Evolutionary conservation across 73 alveolate genomes (phyloP), one percentile per base, ranked within the genome.

Genomic region (Breviolum minutum): DNA sequence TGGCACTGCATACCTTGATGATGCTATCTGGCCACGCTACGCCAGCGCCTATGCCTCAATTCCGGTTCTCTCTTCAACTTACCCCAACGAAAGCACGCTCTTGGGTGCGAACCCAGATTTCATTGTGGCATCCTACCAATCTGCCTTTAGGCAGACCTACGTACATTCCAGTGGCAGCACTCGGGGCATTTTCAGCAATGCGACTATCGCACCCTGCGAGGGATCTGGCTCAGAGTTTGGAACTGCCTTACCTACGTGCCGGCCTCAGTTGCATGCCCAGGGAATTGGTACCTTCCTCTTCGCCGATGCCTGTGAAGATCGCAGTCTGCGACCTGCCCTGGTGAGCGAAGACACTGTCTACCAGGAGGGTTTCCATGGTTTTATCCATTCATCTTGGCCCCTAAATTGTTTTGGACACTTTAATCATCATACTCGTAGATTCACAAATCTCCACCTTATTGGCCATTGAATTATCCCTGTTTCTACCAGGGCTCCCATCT

Each of bases 1-100:
- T 27, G 92, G 92, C 92, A 82, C 92, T 13, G 92, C 92, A n/a
- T 82, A 82, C 40, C 92, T 82, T 27, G 92, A 82, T 82, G 92
- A 82, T 29, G 68, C 64, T 5, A 82, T 82, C 40, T 82, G 92
- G 92, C 92, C 92, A 20, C 92, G n/a, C 71, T 82, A 82, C 17
- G 92, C 64, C 24, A 3, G 63, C 64, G 92, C 54, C 54, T 40
- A 40, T 40, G 54, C 54, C 54, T 40, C 54, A 40, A 40, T 40
- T 40, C 54, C 54, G 30, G 48, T 82, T 26, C 68, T 82, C 63
- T 17, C 40, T 27, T 40, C 91, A 12, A 19, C 63, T 29, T 82
- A 82, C 68, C 91, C 91, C 91, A 82, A 30, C 69, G 91, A 82
- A 68, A 48, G 29, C 70, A 63, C 30, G 63, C 17, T 82, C 91